These are phyloP conservation scores for Flaveria floridana DNA, from an alignment of 140 eudicot species.

Conservation along the genomic window DNA sequence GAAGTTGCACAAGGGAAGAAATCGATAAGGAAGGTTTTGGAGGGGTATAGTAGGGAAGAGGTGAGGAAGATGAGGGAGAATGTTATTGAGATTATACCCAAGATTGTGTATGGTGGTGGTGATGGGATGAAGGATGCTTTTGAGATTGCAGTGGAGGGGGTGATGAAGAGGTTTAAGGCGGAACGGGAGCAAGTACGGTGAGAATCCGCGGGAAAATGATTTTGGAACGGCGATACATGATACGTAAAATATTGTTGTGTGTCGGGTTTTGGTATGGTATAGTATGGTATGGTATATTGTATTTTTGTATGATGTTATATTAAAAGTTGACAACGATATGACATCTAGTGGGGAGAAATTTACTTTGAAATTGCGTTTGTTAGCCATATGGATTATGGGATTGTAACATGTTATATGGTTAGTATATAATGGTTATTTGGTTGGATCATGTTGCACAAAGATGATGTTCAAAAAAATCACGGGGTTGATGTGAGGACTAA, in stretches of 20 bases:
- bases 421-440: neutral
- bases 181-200: constrained; percentile 25
- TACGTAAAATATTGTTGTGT: neutral
- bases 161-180: constrained; percentile 54
- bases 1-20: constrained; percentile 49
- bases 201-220: constrained; percentile 18
- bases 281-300: neutral
- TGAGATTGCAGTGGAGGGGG: constrained; percentile 71
- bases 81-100: constrained; percentile 58
- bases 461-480: no score
- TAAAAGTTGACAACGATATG: no score
- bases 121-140: constrained; percentile 53
- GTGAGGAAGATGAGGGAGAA: constrained; percentile 60
- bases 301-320: neutral
- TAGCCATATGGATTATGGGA: neutral
- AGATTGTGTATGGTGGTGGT: constrained; percentile 45
- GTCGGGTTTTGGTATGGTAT: neutral
- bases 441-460: neutral
- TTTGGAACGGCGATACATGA: neutral
- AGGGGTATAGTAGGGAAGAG: constrained; percentile 40
- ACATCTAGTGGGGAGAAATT: no score
- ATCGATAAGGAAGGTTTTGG: constrained; percentile 49
- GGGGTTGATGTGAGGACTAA: no score
- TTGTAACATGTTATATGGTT: neutral
- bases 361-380: neutral